Conservation (phyloP, 257 asterid genomes). For the Oldenlandia corymbosa region DNA sequence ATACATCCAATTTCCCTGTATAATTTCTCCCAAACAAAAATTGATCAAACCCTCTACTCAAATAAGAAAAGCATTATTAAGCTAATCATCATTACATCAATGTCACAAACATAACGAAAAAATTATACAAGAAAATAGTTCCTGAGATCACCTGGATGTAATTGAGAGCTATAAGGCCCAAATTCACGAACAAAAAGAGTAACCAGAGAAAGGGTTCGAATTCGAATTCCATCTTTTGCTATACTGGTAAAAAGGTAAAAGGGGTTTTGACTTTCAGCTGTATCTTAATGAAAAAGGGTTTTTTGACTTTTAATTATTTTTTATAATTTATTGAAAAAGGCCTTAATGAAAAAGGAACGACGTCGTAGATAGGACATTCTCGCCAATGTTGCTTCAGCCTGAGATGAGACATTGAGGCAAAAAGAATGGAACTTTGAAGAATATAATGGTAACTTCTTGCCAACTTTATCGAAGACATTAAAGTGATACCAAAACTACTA, state of each 20-base stretch:
- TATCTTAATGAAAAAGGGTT: too few species aligned
- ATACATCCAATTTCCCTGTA: too few species aligned
- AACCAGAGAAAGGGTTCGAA: conserved; percentile 69
- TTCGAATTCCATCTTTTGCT: too few species aligned
- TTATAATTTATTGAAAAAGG: too few species aligned
- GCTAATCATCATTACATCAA: too few species aligned
- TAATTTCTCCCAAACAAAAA: too few species aligned
- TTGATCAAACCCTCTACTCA: too few species aligned
- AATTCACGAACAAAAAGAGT: conserved; percentile 38
- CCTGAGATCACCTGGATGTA: conserved; percentile 56
- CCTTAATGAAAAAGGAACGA: too few species aligned
- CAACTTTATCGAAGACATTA: conserved; percentile 1
- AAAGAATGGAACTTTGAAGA: conserved; percentile 14
- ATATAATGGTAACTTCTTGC: neutral
- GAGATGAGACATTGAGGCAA: neutral
- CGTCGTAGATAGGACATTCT: neutral
- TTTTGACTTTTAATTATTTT: too few species aligned
- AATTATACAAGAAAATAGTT: neutral
- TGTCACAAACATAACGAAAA: neutral
- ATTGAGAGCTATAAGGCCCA: conserved; percentile 50
- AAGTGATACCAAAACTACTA: neutral
- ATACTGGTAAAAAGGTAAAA: too few species aligned
- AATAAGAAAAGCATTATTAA: too few species aligned
- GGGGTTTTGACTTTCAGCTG: too few species aligned
- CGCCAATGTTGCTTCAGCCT: neutral